These are phyloP conservation scores for Helianthus annuus DNA, from an alignment of 129 eudicot species.

Conservation along the genomic window HanXRQr2.0-SUNRISE NC_035434.2:155678497-155678996, in stretches of 20 bases:
- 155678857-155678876: conserved; percentile 36
- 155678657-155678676: too few species aligned
- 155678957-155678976: conserved; percentile 37
- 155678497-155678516: too few species aligned
- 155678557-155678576: too few species aligned
- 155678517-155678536: too few species aligned
- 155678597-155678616: too few species aligned
- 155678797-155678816: conserved; percentile 35
- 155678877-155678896: conserved; percentile 34
- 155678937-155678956: conserved; percentile 27
- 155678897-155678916: conserved; percentile 37
- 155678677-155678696: neutral
- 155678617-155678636: too few species aligned
- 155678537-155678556: too few species aligned
- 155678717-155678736: neutral
- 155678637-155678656: too few species aligned
- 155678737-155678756: conserved; percentile 22
- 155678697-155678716: neutral
- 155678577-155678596: too few species aligned
- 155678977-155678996: conserved; percentile 43
- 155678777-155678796: conserved; percentile 38
- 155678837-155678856: conserved; percentile 37
- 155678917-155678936: conserved; percentile 45
- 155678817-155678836: conserved; percentile 54
- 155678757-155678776: conserved; percentile 34